Base-by-base conservation (phyloP, 2,329 filamentous ascomycete species). In the Penicillium sp. region DNA sequence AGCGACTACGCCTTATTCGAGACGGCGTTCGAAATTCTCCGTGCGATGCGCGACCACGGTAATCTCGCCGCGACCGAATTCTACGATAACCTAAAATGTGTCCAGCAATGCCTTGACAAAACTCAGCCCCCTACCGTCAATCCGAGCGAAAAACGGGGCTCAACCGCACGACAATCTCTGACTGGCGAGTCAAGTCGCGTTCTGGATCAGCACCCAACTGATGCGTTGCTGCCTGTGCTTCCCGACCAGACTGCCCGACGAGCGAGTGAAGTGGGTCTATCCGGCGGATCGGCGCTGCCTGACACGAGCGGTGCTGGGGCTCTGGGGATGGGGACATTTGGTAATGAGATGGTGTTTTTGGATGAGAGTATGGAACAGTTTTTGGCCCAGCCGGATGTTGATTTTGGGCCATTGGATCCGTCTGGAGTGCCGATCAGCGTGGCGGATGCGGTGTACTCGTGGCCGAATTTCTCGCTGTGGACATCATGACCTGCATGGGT, bases 61-160 rank as follows among this genome's bases (percentile, higher is more conserved):
- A 75, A 74, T 30, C 65, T 75, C 5, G 70, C 72, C 2, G 73
- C 72, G 6, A 63, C 65, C 9, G 73, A 75, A 30, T 75, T 75
- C 26, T 68, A 68, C 38, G 63, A 72, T 30, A 72, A 75, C 30
- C 59, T 73, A 1, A 60, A 70, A 26, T 64, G 53, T 12, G 60
- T 68, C 9, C 62, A 59, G 44, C 60, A 60, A 40, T 67, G 63
- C 49, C 50, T 68, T 5, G 42, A 65, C 9, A 30, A 54, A 28
- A 17, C 26, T 47, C 44, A 49, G 26, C 45, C 26, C 13, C 8
- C 12, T 8, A n/a, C 24, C 19, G 9, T 19, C 4, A 12, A 44
- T 44, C 40, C 15, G 24, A 49, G 24, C 44, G 44, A 24, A 7
- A 55, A 30, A 30, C 37, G 38, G 7, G 38, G 17, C n/a, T 37